A percentile compares a stretch with the other conserved stretches of the same genome.
phyloP scores from a whole-genome alignment of 83 land plant species.

The Thuja plicata region DNA sequence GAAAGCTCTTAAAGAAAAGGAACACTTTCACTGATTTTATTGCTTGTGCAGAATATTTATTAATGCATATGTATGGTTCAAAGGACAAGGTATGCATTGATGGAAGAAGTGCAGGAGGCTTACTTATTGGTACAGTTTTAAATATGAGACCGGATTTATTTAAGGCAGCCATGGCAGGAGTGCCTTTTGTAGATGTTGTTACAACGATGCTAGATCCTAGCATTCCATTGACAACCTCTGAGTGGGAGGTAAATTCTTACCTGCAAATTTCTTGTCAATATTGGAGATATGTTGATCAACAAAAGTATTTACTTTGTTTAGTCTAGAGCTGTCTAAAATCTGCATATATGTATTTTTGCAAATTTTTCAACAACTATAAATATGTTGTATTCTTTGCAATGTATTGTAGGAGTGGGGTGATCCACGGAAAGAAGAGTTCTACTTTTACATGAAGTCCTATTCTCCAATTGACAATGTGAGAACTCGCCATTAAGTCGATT shows the following conservation, averaged over 20 bases:
- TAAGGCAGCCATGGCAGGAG: conserved; percentile 88
- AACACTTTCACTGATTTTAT: conserved; percentile 98
- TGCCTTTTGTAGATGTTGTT: conserved; percentile 97
- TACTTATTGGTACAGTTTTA: conserved; percentile 91
- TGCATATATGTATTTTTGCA: not conserved
- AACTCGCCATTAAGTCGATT: not conserved
- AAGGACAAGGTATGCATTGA: conserved; percentile 82
- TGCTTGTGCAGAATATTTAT: conserved; percentile 83
- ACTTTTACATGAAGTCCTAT: conserved; percentile 94
- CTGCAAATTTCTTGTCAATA: not conserved
- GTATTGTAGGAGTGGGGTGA: conserved; percentile 96
- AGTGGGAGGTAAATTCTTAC: conserved; percentile 83
- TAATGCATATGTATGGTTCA: conserved; percentile 67
- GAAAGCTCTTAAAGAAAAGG: conserved; percentile 79
- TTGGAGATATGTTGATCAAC: not conserved
- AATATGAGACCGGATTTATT: conserved; percentile 99
- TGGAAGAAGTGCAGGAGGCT: conserved; percentile 99
- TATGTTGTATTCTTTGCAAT: not conserved
- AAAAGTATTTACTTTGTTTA: not conserved
- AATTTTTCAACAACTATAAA: not conserved
- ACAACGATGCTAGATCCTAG: conserved; percentile 98
- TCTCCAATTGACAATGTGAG: conserved; percentile 98
- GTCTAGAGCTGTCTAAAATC: not conserved
- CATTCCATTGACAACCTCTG: conserved; percentile 95
- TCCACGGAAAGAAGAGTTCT: conserved; percentile 84